Evolutionary conservation across 1,284 basidiomycete genomes (phyloP).

Genomic region (Gastroboletus turbinatus): DNA sequence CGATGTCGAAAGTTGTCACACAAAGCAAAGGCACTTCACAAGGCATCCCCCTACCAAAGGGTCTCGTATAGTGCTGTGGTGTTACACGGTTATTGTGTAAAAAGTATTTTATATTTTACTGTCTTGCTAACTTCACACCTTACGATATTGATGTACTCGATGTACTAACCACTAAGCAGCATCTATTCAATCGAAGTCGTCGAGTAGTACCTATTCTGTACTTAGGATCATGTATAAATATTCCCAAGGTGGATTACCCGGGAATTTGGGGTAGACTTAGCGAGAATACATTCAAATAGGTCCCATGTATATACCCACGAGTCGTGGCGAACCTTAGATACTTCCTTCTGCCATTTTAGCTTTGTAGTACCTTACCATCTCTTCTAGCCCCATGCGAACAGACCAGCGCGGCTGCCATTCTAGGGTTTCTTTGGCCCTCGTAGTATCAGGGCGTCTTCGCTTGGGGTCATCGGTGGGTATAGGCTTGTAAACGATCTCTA

Average conservation of each 20-base stretch:
- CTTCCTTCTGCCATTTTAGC: slow-evolving; percentile 82
- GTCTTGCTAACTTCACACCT: slow-evolving; percentile 10
- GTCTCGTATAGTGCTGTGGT: slow-evolving; percentile 4
- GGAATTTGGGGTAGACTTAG: neutral
- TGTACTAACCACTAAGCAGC: neutral
- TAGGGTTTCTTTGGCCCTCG: slow-evolving; percentile 82
- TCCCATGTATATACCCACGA: neutral
- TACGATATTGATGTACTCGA: slow-evolving; percentile 15
- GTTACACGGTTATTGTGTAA: neutral
- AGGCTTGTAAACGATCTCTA: slow-evolving; percentile 79
- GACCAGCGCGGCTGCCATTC: slow-evolving; percentile 95
- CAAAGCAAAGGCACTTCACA: slow-evolving; percentile 20
- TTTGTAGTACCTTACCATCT: slow-evolving; percentile 92
- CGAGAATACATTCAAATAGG: neutral
- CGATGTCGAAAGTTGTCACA: slow-evolving; percentile 52
- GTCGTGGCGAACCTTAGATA: slow-evolving; percentile 42
- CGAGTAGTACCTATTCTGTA: slow-evolving; percentile 15
- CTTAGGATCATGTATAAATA: slow-evolving; percentile 16
- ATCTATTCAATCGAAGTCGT: slow-evolving; percentile 10
- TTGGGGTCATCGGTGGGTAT: slow-evolving; percentile 95
- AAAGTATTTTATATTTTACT: slow-evolving; percentile 15
- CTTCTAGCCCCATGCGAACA: slow-evolving; percentile 86
- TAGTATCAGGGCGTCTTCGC: slow-evolving; percentile 89
- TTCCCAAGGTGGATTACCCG: neutral
- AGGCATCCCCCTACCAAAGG: slow-evolving; percentile 12